Evolutionary conservation across 208 protist species (phyloP).

Genomic region (Hexamita inflata): DNA sequence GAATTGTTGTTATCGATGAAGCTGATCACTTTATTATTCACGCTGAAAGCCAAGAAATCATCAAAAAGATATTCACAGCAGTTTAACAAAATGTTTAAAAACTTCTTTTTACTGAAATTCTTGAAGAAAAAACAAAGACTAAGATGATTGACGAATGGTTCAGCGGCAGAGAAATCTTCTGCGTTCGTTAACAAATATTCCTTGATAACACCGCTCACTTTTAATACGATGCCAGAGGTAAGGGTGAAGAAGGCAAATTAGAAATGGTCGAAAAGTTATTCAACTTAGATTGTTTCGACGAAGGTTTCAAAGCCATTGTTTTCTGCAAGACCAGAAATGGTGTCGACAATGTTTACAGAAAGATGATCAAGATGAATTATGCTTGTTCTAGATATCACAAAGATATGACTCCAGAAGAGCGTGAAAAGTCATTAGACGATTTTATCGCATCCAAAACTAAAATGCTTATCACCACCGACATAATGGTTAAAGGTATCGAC

Average conservation of each 20-base stretch:
- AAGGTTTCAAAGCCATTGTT: background rate
- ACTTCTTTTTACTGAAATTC: background rate
- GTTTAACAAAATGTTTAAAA: background rate
- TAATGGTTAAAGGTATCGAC: background rate
- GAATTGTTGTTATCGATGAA: background rate
- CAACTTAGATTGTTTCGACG: background rate
- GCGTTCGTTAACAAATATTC: background rate
- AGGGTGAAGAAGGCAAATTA: background rate
- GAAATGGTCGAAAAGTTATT: background rate
- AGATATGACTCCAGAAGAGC: background rate
- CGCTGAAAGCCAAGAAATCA: background rate
- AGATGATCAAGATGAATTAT: background rate
- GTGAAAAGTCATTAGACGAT: background rate
- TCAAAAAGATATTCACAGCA: background rate
- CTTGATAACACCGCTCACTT: background rate
- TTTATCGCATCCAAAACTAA: background rate
- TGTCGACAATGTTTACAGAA: background rate
- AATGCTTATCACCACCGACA: background rate
- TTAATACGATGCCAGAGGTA: background rate
- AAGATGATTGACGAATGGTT: background rate
- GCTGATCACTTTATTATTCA: background rate
- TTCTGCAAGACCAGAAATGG: background rate
- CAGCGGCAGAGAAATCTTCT: background rate
- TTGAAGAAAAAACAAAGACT: background rate
- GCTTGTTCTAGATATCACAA: background rate